phyloP scores from a whole-genome alignment of 163 green algal genomes.

The Chlamydomonas reinhardtii region DNA sequence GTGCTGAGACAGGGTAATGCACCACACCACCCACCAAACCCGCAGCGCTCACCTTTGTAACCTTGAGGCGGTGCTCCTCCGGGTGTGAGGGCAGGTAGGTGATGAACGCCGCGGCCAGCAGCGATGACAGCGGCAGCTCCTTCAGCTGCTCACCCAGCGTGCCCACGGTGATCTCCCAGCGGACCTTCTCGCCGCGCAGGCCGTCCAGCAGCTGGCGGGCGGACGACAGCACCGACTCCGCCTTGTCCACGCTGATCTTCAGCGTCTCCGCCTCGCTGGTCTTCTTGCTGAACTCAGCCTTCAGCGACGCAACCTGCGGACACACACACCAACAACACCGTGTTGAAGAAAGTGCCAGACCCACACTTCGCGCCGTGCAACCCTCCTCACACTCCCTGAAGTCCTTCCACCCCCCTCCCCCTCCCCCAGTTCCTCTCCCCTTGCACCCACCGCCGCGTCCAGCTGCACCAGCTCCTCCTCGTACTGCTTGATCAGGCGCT shows the following conservation, averaged over 20 bases:
- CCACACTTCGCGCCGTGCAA: no score
- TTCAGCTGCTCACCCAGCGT: conserved; percentile 61
- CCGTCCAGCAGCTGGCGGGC: conserved; percentile 80
- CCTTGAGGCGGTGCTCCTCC: conserved; percentile 61
- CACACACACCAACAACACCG: not conserved
- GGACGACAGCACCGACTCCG: conserved; percentile 74
- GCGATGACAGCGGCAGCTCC: conserved; percentile 62
- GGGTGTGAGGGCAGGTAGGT: conserved; percentile 75
- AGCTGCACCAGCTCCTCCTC: conserved; percentile 74
- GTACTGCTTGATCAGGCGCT: conserved; percentile 73
- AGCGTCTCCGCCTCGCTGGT: conserved; percentile 82
- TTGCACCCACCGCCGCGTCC: conserved; percentile 53
- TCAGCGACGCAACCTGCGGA: conserved; percentile 74
- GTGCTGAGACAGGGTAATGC: no score
- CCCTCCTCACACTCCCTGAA: no score
- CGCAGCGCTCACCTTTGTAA: conserved; percentile 19
- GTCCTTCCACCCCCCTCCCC: no score
- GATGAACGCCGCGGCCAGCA: conserved; percentile 81
- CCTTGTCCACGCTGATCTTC: conserved; percentile 72
- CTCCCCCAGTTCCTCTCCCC: no score
- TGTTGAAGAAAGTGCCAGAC: no score
- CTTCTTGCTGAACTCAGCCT: conserved; percentile 79
- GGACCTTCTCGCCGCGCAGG: conserved; percentile 76
- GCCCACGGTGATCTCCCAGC: conserved; percentile 61
- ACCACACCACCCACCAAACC: no score